phyloP scores from a whole-genome alignment of 2,329 filamentous ascomycete genomes.

The Pseudogymnoascus sp. region DNA sequence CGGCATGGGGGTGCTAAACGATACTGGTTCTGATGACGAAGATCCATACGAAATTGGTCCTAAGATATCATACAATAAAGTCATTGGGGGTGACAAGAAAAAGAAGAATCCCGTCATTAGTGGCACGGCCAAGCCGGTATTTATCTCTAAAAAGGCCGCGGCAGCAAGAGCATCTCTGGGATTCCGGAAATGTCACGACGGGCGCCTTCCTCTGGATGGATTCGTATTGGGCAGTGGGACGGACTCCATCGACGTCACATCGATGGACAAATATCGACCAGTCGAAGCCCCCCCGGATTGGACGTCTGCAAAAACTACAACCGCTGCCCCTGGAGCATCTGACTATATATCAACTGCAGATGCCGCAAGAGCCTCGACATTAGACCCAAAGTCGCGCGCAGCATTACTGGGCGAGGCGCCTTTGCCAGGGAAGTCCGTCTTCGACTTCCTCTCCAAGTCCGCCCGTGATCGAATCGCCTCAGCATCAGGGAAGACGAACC shows the following conservation, averaged over 20 bases:
- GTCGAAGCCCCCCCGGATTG: constrained; percentile 67
- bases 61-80: constrained; percentile 77
- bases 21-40: constrained; percentile 90
- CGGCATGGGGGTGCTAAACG: constrained; percentile 83
- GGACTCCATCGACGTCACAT: constrained; percentile 39
- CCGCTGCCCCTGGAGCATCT: constrained; percentile 28
- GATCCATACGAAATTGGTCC: constrained; percentile 91
- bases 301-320: constrained; percentile 53
- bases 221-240: constrained; percentile 62
- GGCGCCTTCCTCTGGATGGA: constrained; percentile 69
- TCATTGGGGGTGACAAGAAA: constrained; percentile 75
- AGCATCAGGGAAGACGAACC: constrained; percentile 66
- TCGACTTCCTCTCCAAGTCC: constrained; percentile 79
- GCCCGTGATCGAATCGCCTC: constrained; percentile 70
- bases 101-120: constrained; percentile 59
- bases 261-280: constrained; percentile 47
- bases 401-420: constrained; percentile 72
- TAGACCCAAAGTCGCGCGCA: constrained; percentile 72
- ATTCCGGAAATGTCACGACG: constrained; percentile 73
- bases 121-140: constrained; percentile 64
- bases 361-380: constrained; percentile 66
- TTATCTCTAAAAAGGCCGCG: constrained; percentile 61
- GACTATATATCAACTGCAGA: constrained; percentile 64
- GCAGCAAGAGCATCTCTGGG: constrained; percentile 37
- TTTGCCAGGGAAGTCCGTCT: constrained; percentile 87